A percentile compares a stretch with the other conserved stretches of the same genome.
These are phyloP conservation scores for Debaryomycetaceae sp. DNA, from an alignment of 1,139 yeast genomes.

Conservation along the genomic window DNA sequence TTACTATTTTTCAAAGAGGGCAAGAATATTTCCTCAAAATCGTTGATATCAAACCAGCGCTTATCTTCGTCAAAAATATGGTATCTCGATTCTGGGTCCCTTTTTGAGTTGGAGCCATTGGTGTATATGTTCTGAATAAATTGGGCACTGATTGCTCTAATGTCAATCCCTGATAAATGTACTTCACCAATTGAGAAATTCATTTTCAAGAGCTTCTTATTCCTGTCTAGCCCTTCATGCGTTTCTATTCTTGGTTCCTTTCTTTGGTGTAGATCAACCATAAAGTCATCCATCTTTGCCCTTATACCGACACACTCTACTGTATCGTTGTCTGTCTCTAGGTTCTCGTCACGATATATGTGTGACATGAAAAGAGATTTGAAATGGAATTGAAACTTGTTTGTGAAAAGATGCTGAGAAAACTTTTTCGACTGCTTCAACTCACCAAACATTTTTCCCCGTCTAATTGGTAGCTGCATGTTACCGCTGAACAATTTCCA, in stretches of 20 bases:
- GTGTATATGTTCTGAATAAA: conserved; percentile 29
- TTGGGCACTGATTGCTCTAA: conserved; percentile 30
- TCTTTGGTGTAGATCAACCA: conserved; percentile 46
- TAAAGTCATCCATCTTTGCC: conserved; percentile 38
- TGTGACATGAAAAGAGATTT: conserved; percentile 41
- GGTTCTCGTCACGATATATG: conserved; percentile 29
- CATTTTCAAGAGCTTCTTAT: conserved; percentile 39
- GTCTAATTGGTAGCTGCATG: conserved; percentile 39
- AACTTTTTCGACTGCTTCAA: conserved; percentile 32
- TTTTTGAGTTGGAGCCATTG: conserved; percentile 4
- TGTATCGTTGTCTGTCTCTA: conserved; percentile 19
- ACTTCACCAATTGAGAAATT: conserved; percentile 43
- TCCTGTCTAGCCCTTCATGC: conserved; percentile 29
- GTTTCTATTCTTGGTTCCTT: conserved; percentile 34
- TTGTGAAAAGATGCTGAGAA: conserved; percentile 40
- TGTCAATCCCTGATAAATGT: conserved; percentile 37
- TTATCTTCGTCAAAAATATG: conserved; percentile 31
- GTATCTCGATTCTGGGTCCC: conserved; percentile 13
- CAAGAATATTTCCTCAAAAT: conserved; percentile 38
- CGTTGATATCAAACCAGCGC: conserved; percentile 42
- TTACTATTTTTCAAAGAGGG: conserved; percentile 23
- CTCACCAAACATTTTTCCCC: conserved; percentile 40
- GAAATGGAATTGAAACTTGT: conserved; percentile 39
- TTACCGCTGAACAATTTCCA: conserved; percentile 45
- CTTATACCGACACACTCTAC: conserved; percentile 39